Conservation (phyloP, 306 rosid genomes). For the Inga laurina region DNA sequence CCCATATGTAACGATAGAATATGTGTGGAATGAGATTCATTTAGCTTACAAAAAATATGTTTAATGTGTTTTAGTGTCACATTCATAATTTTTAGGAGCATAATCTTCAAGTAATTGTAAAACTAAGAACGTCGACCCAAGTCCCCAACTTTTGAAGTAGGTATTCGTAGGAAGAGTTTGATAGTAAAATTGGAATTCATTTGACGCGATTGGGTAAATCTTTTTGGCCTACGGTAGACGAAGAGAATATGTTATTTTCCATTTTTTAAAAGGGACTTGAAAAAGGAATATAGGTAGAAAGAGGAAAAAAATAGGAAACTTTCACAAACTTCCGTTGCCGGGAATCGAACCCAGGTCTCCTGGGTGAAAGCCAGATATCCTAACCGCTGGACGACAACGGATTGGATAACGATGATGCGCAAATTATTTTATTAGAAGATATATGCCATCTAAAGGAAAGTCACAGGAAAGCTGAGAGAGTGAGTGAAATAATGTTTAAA, state of each 20-base stretch:
- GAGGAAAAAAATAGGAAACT: too few relatives aligned
- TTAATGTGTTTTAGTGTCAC: not conserved
- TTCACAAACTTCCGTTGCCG: conserved; percentile 48
- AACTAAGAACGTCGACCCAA: not conserved
- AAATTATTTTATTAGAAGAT: too few relatives aligned
- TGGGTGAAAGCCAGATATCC: conserved; percentile 86
- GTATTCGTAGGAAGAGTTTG: not conserved
- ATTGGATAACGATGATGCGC: accelerated
- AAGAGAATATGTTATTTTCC: too few relatives aligned
- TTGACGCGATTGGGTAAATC: not conserved
- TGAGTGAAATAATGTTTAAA: too few relatives aligned
- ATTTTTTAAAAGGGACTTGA: too few relatives aligned
- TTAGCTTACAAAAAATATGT: too few relatives aligned
- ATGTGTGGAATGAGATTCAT: too few relatives aligned
- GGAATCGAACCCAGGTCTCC: conserved; percentile 91
- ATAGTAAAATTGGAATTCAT: not conserved
- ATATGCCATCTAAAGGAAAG: too few relatives aligned
- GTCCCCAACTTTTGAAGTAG: not conserved
- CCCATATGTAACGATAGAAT: too few relatives aligned
- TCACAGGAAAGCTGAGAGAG: too few relatives aligned
- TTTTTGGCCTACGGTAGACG: not conserved
- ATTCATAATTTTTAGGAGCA: not conserved
- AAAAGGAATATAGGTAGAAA: too few relatives aligned
- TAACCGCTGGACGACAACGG: conserved; percentile 33
- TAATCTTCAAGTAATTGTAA: not conserved